Evolutionary conservation across 2,329 filamentous ascomycete species (phyloP), one percentile per base, ranked within the genome.

Genomic region (Fusarium lyarnte): DNA sequence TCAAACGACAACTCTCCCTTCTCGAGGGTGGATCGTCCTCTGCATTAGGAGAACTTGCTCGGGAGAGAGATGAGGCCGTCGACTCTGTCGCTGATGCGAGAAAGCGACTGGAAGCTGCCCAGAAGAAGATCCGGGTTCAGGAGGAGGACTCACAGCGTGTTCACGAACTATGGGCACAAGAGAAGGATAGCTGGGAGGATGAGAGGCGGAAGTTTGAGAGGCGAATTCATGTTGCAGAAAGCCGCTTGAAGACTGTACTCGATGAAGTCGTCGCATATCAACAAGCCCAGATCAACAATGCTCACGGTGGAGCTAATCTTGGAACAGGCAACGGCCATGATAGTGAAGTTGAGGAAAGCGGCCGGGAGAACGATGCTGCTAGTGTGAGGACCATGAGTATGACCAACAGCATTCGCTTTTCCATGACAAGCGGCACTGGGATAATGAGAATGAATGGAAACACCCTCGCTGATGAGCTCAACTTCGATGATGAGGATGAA

Each of bases 381-480:
- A 97, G 94, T 79, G 85, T 95, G 27, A 78, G 83, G 35, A 93
- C 92, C 1, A 92, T 91, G 85, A 94, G 93, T 79, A 87, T 92
- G 84, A 86, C 92, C 80, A 87, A 91, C 87, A 86, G 91, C 79
- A 87, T 94, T 69, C 90, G 94, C 35, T 93, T 92, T 78, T 97
- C 94, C 5, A 83, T 92, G 29, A 84, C 93, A 69, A 91, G 87
- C 70, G 86, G 87, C n/a, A 82, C 83, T 12, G 87, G 86, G 8
- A 81, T 84, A 14, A 82, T 84, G 25, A 92, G 91, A 78, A 78
- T 84, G 8, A 90, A 90, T 75, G 93, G 92, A 3, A 82, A 94
- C 66, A 97, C 92, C 70, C 86, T 99, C 43, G 96, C 96, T 2
- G 95, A 98, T 76, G 96, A 99, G 82, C 87, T 99, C 60, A 91